Base-by-base conservation (phyloP, 2,329 filamentous ascomycete genomes). In the Ophiostoma sp. region DNA sequence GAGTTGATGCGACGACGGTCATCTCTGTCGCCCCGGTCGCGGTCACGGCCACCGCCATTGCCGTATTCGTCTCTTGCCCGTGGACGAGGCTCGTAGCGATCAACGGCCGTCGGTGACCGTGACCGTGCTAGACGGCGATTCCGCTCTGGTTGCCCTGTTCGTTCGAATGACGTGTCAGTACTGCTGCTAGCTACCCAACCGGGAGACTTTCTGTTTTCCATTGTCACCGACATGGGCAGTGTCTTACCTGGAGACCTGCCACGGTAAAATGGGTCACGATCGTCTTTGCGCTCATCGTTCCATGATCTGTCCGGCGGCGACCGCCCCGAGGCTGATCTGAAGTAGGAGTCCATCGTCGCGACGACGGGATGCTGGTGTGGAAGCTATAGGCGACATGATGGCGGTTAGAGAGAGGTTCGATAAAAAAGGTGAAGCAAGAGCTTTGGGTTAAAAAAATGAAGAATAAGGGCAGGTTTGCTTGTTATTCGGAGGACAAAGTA, bases 11-110 rank as follows among this genome's bases (percentile, higher is more conserved):
- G 88, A 73, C 91, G 89, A 72, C 86, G 83, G 77, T 91, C 90
- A 73, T 93, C 90, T 71, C 90, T 79, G 19, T 73, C 71, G 7
- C 15, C 42, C 42, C 42, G 42, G 19, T 73, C 71, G 12, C 77
- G 68, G 39, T 77, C 77, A 31, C 75, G 75, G n/a, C 76, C 73
- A 12, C 74, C 85, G 78, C 61, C 61, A 42, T n/a, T 68, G 0
- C 28, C 64, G 8, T 92, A 91, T 71, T 94, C 92, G 76, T 94
- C 92, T 77, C 93, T 87, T 28, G 82, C 82, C 33, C 92, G 89
- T 69, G 82, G 80, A 71, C 91, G 87, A 28, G 92, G 92, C 78
- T 95, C 92, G 79, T 95, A 95, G 73, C 93, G 87, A 79, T 95
- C 93, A 74, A 94, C 89, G 17, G 88, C 85, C 25, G 84, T 84